These are phyloP conservation scores for Aquilaria yunnanensis DNA, from an alignment of 345 rosid species.

Conservation along the genomic window DNA sequence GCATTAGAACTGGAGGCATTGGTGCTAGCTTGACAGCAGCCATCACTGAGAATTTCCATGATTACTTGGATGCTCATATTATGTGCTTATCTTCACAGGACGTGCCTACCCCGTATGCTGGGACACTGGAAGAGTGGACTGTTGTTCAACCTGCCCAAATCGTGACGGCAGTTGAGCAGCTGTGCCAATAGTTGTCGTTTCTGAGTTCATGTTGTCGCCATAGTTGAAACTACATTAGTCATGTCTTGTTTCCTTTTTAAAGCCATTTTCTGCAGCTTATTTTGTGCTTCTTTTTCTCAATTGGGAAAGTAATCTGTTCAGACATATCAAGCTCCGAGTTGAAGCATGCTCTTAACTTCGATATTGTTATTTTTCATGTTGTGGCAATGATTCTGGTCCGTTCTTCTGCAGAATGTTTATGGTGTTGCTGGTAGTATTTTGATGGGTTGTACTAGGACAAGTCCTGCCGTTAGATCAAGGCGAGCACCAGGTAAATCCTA, in stretches of 20 bases:
- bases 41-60: conserved; percentile 81
- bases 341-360: too few relatives aligned
- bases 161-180: conserved; percentile 88
- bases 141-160: conserved; percentile 94
- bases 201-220: conserved; percentile 10
- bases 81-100: conserved; percentile 93
- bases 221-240: conserved; percentile 10
- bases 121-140: conserved; percentile 86
- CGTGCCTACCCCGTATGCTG: conserved; percentile 83
- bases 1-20: conserved; percentile 96
- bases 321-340: too few relatives aligned
- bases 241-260: conserved; percentile 1
- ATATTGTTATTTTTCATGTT: too few relatives aligned
- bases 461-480: too few relatives aligned
- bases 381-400: too few relatives aligned
- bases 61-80: conserved; percentile 90
- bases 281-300: neutral
- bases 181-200: conserved; percentile 51
- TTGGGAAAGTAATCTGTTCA: too few relatives aligned
- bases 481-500: too few relatives aligned
- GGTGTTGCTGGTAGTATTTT: too few relatives aligned
- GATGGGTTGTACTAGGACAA: too few relatives aligned
- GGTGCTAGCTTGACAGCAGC: conserved; percentile 95
- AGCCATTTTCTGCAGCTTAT: conserved; percentile 3
- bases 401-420: too few relatives aligned